These are phyloP conservation scores for Pharnaceum exiguum DNA, from an alignment of 148 eudicot species.

Conservation along the genomic window DNA sequence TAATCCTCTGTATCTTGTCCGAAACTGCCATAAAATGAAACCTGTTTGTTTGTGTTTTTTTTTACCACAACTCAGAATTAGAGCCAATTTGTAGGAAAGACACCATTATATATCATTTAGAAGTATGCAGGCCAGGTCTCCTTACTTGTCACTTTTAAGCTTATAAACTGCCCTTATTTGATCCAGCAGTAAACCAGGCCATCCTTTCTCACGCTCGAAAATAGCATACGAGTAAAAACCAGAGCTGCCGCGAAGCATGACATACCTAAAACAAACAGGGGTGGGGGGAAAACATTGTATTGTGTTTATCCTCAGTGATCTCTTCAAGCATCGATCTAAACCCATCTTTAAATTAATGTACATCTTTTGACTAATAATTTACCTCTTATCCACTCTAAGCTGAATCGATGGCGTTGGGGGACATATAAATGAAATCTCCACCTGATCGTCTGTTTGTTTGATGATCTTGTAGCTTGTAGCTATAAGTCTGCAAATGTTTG, in stretches of 20 bases:
- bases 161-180: constrained; percentile 60
- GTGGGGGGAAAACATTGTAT: background rate
- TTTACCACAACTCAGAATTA: background rate
- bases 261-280: constrained; percentile 31
- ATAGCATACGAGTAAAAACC: constrained; percentile 73
- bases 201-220: constrained; percentile 37
- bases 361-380: too few species aligned
- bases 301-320: background rate
- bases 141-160: constrained; percentile 42
- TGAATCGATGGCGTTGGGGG: constrained; percentile 26
- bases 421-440: constrained; percentile 37
- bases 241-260: constrained; percentile 51
- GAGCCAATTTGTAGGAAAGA: background rate
- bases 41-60: constrained; percentile 22
- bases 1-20: constrained; percentile 58
- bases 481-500: constrained; percentile 20
- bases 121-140: background rate
- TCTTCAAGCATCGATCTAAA: background rate
- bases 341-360: too few species aligned
- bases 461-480: constrained; percentile 30
- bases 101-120: background rate
- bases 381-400: constrained; percentile 45
- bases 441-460: constrained; percentile 18
- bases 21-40: constrained; percentile 76
- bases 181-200: constrained; percentile 30